A percentile compares a stretch with the other conserved stretches of the same genome.
phyloP scores from a whole-genome alignment of 2,329 filamentous ascomycete genomes.

The Trichoderma hamatum region DNA sequence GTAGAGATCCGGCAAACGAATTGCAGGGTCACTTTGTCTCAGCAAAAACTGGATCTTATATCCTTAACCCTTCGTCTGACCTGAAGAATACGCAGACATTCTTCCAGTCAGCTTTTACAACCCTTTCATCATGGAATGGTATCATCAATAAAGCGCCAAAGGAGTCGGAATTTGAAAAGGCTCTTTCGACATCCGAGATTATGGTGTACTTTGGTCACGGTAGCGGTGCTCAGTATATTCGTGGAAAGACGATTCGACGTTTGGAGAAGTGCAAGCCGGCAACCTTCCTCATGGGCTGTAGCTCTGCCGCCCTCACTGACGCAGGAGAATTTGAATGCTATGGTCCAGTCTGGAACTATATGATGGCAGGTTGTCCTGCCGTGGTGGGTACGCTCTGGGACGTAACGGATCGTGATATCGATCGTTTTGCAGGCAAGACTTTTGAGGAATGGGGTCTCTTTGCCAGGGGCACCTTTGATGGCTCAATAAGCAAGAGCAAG shows the following conservation, averaged over 20 bases:
- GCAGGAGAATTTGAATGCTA: slow-evolving; percentile 88
- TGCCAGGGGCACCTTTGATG: slow-evolving; percentile 49
- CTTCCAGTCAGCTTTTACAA: slow-evolving; percentile 66
- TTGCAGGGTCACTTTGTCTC: slow-evolving; percentile 59
- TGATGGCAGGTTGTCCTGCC: slow-evolving; percentile 83
- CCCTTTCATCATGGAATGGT: slow-evolving; percentile 71
- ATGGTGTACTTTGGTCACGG: slow-evolving; percentile 96
- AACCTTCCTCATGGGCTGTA: slow-evolving; percentile 92
- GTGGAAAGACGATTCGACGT: slow-evolving; percentile 77
- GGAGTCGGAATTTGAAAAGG: slow-evolving; percentile 74
- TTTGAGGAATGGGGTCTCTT: slow-evolving; percentile 88
- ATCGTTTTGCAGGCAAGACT: slow-evolving; percentile 78
- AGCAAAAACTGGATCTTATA: slow-evolving; percentile 66
- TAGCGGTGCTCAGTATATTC: slow-evolving; percentile 91
- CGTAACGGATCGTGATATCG: slow-evolving; percentile 96
- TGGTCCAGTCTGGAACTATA: slow-evolving; percentile 88
- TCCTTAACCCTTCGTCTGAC: slow-evolving; percentile 88
- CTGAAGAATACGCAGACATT: slow-evolving; percentile 76
- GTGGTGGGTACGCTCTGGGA: slow-evolving; percentile 96
- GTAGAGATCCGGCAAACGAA: slow-evolving; percentile 26
- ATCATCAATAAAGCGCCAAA: slow-evolving; percentile 70
- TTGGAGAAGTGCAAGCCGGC: slow-evolving; percentile 75
- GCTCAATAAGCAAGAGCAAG: slow-evolving; percentile 37
- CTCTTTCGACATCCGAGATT: slow-evolving; percentile 68
- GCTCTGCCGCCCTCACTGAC: slow-evolving; percentile 75